These are phyloP conservation scores for Colletotrichum sp. DNA, from an alignment of 2,329 filamentous ascomycete genomes.

Conservation along the genomic window DNA sequence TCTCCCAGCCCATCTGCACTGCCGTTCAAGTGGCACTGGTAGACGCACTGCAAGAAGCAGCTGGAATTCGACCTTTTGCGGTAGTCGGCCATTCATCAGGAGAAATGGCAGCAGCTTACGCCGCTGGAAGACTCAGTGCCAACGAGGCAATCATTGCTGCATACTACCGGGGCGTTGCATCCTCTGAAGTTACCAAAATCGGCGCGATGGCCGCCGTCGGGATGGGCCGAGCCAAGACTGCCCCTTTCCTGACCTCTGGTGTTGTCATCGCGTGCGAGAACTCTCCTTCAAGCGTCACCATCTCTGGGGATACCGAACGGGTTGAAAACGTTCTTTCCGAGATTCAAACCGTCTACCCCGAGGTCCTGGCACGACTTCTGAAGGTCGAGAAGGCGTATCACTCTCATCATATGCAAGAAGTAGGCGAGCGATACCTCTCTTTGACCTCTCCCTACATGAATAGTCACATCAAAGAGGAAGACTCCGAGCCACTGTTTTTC, in stretches of 20 bases:
- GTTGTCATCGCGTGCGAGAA: conserved; percentile 10
- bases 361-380: not conserved
- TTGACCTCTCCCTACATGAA: not conserved
- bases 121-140: conserved; percentile 36
- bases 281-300: not conserved
- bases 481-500: not conserved
- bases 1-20: conserved; percentile 33
- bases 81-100: conserved; percentile 49
- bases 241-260: not conserved
- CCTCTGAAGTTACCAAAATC: conserved; percentile 9
- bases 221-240: not conserved
- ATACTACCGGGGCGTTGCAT: conserved; percentile 22
- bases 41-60: conserved; percentile 33
- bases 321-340: not conserved
- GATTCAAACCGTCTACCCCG: conserved; percentile 15
- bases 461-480: not conserved
- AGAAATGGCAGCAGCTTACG: conserved; percentile 51
- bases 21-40: conserved; percentile 46
- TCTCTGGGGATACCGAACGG: not conserved
- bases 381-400: conserved; percentile 9
- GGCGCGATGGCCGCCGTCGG: not conserved
- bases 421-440: conserved; percentile 13
- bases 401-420: not conserved
- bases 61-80: conserved; percentile 32
- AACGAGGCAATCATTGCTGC: conserved; percentile 40